Evolutionary conservation across 768 basidiomycete species (phyloP), one percentile per base, ranked within the genome.

Genomic region (Termitomyces sp.): DNA sequence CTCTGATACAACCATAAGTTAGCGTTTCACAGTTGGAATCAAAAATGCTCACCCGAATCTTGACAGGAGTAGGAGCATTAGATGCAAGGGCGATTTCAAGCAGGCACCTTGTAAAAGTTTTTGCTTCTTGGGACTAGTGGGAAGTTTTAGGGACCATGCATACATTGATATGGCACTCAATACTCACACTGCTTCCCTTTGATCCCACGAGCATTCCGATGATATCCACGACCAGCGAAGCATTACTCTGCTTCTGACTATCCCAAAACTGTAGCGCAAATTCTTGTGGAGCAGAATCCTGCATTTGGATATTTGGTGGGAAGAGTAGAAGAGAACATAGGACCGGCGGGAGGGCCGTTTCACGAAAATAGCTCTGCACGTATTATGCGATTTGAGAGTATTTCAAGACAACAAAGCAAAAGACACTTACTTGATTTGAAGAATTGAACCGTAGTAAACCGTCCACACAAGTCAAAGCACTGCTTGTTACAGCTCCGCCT

Each of bases 181-280:
- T 24, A 77, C 84, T 64, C 61, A 87, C 85, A 61, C 75, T 76
- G 62, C 76, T 73, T 50, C 85, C 85, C 66, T 89, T 88, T 40
- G 81, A 80, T n/a, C 80, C 78, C 34, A 93, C 78, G 9, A 98
- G 80, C 77, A 95, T 89, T 2, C 92, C 86, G 61, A 98, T 84
- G 56, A 97, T 82, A 19, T 85, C 85, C 2, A 98, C 74, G 8
- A 92, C 82, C n/a, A 93, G 71, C 0, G 80, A 77, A 1, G 86
- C 83, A 64, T 97, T 98, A 22, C 80, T 71, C n/a, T 80, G 71
- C 69, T 98, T 99, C 68, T 93, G 90, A 41, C 85, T 80, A 60
- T 95, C 92, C 97, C 97, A 99, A 69, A 93, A 93, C 67, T 99
- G 97, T 44, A 98, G 72, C 1, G 94, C 88, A 69, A 98, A 98